Base-by-base conservation (phyloP, 2,329 filamentous ascomycete species). In the Cercospora berteroae region DNA sequence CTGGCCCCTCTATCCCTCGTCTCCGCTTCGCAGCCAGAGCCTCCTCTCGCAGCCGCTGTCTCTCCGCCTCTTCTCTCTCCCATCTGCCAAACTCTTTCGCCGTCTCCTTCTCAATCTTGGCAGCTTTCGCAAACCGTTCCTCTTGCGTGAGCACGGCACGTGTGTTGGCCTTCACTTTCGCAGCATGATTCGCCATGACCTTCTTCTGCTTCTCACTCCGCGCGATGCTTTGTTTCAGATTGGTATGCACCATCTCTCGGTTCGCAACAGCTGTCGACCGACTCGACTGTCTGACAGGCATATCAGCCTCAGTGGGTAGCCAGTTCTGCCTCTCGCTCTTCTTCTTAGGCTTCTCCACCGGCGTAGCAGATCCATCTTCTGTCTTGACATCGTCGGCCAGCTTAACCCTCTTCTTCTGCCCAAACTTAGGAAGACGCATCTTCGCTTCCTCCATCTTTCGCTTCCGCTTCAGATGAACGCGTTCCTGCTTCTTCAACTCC, bases 21-120 rank as follows among this genome's bases (percentile, higher is more conserved):
- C 93, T 92, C 74, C 96, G 91, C 73, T 98, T 83, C 13, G 94
- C 95, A 44, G 94, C 93, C 58, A 98, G 83, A 80, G 91, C 94
- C 48, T 89, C 90, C 70, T 88, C 87, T 69, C 94, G 87, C 76
- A 96, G 91, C 74, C 94, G 92, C 72, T 94, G 91, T 67, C 94
- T 88, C 77, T 90, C 89, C 80, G 93, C 93, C 81, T 99, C 95
- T 6, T 93, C 92, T 78, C 93, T 90, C 79, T 98, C 94, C 94
- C 94, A 98, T 65, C 92, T 86, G 76, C 97, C 75, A 97, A 81
- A 79, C 90, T 98, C 84, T 92, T 96, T 72, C n/a, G 73, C 90
- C 87, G 79, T 99, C 74, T 89, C 85, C 79, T 90, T 90, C 80
- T 98, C 95, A 6, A 96, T 89, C 62, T 89, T 82, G 52, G 69